A percentile compares a stretch with the other conserved stretches of the same genome.
Evolutionary conservation across 495 filamentous ascomycete species (phyloP).

Genomic region (Xylaria intraflava): DNA sequence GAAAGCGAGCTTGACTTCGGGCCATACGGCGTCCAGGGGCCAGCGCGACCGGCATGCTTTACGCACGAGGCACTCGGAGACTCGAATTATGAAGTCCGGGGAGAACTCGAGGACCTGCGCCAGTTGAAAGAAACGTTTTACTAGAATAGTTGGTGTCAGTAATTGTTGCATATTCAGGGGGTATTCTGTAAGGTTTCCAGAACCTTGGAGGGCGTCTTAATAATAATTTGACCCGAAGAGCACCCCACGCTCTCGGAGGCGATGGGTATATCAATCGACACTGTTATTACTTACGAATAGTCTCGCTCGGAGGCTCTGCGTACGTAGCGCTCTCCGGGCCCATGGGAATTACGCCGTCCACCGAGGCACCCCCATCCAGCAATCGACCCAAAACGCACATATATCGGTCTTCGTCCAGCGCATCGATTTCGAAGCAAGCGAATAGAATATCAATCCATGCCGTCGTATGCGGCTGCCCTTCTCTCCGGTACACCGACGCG

Average conservation of each 20-base stretch:
- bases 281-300: not conserved
- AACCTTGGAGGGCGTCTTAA: too few relatives aligned
- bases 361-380: not conserved
- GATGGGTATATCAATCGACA: too few relatives aligned
- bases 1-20: not conserved
- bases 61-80: not conserved
- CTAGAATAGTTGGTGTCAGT: too few relatives aligned
- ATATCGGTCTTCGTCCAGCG: not conserved
- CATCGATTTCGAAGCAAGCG: not conserved
- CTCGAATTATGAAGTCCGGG: not conserved
- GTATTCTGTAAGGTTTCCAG: too few relatives aligned
- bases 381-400: not conserved
- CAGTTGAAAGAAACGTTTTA: constrained; percentile 4
- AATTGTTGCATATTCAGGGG: too few relatives aligned
- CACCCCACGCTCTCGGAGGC: too few relatives aligned
- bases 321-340: not conserved
- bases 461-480: not conserved
- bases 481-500: not conserved
- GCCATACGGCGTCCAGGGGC: not conserved
- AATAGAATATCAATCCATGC: constrained; percentile 5
- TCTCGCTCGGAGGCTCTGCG: not conserved
- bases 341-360: not conserved
- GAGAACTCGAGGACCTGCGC: not conserved
- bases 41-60: not conserved
- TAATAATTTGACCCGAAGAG: too few relatives aligned